Base-by-base conservation (phyloP, 225 moss, liverwort and hornwort genomes). In the Sphagnum contortum region DNA sequence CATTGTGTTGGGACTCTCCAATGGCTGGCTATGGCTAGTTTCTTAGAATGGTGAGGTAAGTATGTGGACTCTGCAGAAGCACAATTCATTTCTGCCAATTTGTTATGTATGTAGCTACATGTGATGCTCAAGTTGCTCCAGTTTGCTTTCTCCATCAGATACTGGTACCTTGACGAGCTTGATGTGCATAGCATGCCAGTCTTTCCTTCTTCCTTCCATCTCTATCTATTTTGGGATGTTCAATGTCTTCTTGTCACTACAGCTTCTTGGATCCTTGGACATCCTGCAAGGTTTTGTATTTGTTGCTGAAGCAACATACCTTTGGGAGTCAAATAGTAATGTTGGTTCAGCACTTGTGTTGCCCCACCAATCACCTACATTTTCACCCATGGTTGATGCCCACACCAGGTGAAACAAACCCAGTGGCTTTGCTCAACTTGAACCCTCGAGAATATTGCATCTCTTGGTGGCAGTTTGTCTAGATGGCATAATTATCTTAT, bases 31-130 rank as follows among this genome's bases (percentile, higher is more conserved):
- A 57, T 82, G 88, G 67, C 75, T 92, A 73, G 84, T 92, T 62
- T 92, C 88, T 60, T 95, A 92, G 95, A 75, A 76, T 76, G 92
- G 92, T 59, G 89, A 95, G 78, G 95, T 95, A 72, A 70, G 70
- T 2, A 64, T 61, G 61, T 10, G 6, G 61, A 4, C 44, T 44
- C 45, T 9, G 29, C 47, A 45, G 11, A 61, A 61, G 11, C 61
- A 61, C 4, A 61, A 46, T 29, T 29, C 29, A 29, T 29, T 29
- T 29, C 29, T 29, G 29, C 29, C 29, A 29, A 29, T 29, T 29
- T 0, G 29, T 29, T 29, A 29, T 29, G 29, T 29, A 29, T 29
- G 29, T 29, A 29, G 29, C 29, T 29, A 29, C 29, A 29, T 29
- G 29, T 29, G 29, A 29, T 29, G 29, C 29, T 29, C 29, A 29